Evolutionary conservation across 1,139 yeast genomes (phyloP).

Genomic region (Candida tropicalis): DNA sequence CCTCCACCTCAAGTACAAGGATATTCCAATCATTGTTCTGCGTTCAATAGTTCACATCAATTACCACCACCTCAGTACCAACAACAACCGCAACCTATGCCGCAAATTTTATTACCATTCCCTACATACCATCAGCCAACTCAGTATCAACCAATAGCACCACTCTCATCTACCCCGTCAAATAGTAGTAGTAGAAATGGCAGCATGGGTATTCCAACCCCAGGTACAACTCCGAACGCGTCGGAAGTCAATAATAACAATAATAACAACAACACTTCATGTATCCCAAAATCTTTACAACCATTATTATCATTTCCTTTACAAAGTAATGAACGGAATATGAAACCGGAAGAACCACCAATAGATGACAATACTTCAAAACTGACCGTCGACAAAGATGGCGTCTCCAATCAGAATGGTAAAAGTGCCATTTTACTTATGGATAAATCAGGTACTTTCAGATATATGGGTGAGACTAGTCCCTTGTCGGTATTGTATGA

Average conservation of each 20-base stretch:
- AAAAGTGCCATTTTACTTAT: conserved; percentile 21
- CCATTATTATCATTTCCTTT: conserved; percentile 29
- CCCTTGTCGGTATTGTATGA: conserved; percentile 28
- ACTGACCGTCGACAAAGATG: conserved; percentile 9
- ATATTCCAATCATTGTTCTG: too few species aligned
- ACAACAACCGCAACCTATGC: conserved; percentile 5
- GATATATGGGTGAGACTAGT: conserved; percentile 32
- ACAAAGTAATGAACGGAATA: conserved; percentile 11
- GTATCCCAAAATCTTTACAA: conserved; percentile 29
- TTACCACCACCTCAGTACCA: conserved; percentile 8
- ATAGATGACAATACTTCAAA: background rate
- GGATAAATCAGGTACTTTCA: conserved; percentile 25
- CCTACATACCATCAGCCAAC: conserved; percentile 2
- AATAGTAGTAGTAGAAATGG: background rate
- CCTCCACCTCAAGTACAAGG: background rate
- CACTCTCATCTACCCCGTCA: conserved; percentile 2
- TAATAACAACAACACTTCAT: conserved; percentile 12
- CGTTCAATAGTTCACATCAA: background rate
- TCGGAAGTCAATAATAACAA: background rate
- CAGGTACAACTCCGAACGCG: conserved; percentile 16
- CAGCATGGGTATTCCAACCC: conserved; percentile 13
- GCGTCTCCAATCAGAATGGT: conserved; percentile 20
- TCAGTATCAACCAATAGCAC: background rate
- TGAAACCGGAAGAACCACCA: background rate
- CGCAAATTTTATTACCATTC: background rate